Conservation (phyloP, 331 rosid genomes). For the Ulmus americana region DNA sequence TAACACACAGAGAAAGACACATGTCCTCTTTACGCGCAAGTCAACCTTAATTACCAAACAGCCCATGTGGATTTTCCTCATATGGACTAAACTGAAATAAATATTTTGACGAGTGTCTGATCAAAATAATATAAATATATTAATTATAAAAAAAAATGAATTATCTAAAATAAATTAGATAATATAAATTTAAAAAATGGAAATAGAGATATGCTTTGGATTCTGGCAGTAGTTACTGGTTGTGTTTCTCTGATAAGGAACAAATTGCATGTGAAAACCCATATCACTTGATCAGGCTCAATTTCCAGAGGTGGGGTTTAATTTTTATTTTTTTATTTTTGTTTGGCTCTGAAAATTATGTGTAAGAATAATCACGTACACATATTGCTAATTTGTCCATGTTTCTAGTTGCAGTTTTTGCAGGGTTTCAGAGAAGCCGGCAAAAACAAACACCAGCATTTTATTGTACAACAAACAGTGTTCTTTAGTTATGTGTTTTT, state of each 20-base stretch:
- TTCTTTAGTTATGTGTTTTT: neutral
- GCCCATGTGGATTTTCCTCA: neutral
- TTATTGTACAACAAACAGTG: neutral
- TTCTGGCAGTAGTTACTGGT: neutral
- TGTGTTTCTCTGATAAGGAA: neutral
- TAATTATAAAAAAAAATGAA: too few relatives aligned
- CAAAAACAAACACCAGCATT: neutral
- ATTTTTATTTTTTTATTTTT: neutral
- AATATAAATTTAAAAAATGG: neutral
- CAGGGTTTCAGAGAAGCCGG: neutral
- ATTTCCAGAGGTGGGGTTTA: constrained; percentile 2
- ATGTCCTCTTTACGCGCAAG: constrained; percentile 9
- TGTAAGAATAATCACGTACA: constrained; percentile 6
- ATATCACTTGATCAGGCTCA: constrained; percentile 6
- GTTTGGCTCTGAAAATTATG: constrained; percentile 24
- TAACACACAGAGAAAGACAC: neutral
- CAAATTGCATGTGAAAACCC: constrained; percentile 26
- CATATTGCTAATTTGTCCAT: neutral
- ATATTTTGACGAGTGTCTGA: neutral
- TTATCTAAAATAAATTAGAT: too few relatives aligned
- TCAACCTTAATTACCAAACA: constrained; percentile 18
- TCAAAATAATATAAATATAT: neutral
- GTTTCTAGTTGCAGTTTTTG: neutral
- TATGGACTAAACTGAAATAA: neutral
- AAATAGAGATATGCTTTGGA: constrained; percentile 8